A percentile compares a stretch with the other conserved stretches of the same genome.
phyloP scores from a whole-genome alignment of 176 grass and related monocot genomes.

The Pontederia paniculata region DNA sequence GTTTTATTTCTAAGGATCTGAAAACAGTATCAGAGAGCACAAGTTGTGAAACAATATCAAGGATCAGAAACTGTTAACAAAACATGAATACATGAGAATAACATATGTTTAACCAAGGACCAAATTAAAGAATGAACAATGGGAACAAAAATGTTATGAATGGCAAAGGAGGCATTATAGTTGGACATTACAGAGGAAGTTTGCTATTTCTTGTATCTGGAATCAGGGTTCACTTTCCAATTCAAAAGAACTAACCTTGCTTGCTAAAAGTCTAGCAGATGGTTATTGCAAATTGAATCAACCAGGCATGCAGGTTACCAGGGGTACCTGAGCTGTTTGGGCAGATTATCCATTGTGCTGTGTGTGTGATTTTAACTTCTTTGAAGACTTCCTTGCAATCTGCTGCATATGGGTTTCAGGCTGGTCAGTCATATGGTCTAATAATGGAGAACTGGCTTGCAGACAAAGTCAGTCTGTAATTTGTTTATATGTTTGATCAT shows the following conservation, averaged over 20 bases:
- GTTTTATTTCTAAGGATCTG: neutral
- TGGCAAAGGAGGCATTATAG: too few species aligned
- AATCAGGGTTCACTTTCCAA: neutral
- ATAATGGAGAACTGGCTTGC: constrained; percentile 20
- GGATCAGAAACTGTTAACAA: too few species aligned
- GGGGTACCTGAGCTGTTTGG: constrained; percentile 17
- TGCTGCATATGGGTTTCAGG: neutral
- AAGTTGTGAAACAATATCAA: neutral
- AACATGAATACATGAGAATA: too few species aligned
- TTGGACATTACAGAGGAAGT: neutral
- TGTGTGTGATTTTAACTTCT: neutral
- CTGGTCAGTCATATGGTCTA: neutral
- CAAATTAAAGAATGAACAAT: too few species aligned
- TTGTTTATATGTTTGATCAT: constrained; percentile 14
- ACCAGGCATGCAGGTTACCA: neutral
- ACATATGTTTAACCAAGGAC: too few species aligned
- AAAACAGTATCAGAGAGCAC: too few species aligned
- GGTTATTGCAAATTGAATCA: neutral
- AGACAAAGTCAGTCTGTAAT: constrained; percentile 16
- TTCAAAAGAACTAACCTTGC: neutral
- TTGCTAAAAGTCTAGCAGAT: neutral
- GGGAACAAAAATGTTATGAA: too few species aligned
- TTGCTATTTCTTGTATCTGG: neutral
- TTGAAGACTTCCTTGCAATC: neutral
- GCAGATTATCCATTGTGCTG: constrained; percentile 8